Evolutionary conservation across 345 rosid species (phyloP), one percentile per base, ranked within the genome.

Genomic region (Eucalyptus cloeziana): DNA sequence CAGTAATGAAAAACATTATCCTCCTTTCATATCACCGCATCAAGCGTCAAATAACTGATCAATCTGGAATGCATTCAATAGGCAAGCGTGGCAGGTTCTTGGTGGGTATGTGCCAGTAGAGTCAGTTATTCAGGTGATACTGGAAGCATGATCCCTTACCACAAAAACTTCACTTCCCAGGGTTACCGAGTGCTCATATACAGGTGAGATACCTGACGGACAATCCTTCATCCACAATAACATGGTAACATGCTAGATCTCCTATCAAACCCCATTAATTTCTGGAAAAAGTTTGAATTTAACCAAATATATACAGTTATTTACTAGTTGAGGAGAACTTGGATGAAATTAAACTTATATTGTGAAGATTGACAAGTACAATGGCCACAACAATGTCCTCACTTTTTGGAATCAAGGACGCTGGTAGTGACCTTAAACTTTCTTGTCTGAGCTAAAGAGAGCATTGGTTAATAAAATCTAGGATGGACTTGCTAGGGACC

Each of bases 181-280:
- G 95, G 94, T 58, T 93, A 92, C 81, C 88, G 91, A 71, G 95
- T 92, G 8, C 93, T 93, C 10, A 58, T 93, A 14, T 93, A 90
- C 89, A 93, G 93, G 94, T 92, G 89, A 51, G 7, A 37, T 22
- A 22, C 3, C 17, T 7, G 25, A n/a, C 83, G 6, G 83, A 31
- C 24, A 69, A 37, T 71, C 83, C 27, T 71, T 0, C 45, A 19
- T 31, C 43, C 22, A 8, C 22, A 15, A 0, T 5, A 69, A 16
- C 83, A 10, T 5, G 83, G 83, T 37, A 71, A 71, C 83, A 21
- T 5, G 83, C 83, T 37, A 10, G 81, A 37, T 71, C 44, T 33
- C 45, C 44, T 37, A 21, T 19, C 83, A 71, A 37, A 21, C 45
- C 45, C 83, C 45, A 19, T 69, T 5, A 1, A 2, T 69, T 69